phyloP scores from a whole-genome alignment of 1,284 basidiomycete species.

The Moesziomyces antarcticus region DNA sequence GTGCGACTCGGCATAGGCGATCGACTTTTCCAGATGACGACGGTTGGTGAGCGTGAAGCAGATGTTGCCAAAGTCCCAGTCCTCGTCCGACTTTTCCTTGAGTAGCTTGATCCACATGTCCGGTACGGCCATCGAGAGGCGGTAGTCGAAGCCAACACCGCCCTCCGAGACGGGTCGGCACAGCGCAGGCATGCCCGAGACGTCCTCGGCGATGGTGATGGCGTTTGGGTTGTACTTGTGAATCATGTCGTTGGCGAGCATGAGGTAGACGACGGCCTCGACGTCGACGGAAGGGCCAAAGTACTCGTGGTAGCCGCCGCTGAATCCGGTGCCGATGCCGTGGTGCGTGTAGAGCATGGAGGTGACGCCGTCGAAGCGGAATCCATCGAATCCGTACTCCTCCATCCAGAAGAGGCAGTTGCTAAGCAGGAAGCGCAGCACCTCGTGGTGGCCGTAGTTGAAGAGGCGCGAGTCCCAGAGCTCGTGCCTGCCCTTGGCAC shows the following conservation, averaged over 20 bases:
- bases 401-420: constrained; percentile 96
- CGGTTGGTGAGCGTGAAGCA: constrained; percentile 90
- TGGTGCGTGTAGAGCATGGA: constrained; percentile 98
- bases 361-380: constrained; percentile 97
- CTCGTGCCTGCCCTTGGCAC: constrained; percentile 87
- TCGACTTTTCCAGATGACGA: constrained; percentile 86
- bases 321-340: constrained; percentile 96
- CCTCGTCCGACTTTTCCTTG: constrained; percentile 87
- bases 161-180: constrained; percentile 83
- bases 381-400: constrained; percentile 94
- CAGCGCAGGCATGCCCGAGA: constrained; percentile 96
- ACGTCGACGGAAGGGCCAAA: constrained; percentile 86
- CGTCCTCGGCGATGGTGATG: constrained; percentile 96
- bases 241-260: constrained; percentile 94
- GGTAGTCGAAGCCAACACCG: constrained; percentile 96
- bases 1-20: constrained; percentile 95
- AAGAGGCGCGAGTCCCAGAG: constrained; percentile 91
- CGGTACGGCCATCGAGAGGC: constrained; percentile 95
- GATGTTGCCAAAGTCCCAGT: constrained; percentile 90
- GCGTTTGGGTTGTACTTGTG: constrained; percentile 81
- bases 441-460: constrained; percentile 95
- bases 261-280: constrained; percentile 92
- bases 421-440: constrained; percentile 90
- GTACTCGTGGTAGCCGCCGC: constrained; percentile 97
- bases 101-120: constrained; percentile 99